Evolutionary conservation across 164 flowering plant genomes (phyloP).

Genomic region (Taxillus chinensis): DNA sequence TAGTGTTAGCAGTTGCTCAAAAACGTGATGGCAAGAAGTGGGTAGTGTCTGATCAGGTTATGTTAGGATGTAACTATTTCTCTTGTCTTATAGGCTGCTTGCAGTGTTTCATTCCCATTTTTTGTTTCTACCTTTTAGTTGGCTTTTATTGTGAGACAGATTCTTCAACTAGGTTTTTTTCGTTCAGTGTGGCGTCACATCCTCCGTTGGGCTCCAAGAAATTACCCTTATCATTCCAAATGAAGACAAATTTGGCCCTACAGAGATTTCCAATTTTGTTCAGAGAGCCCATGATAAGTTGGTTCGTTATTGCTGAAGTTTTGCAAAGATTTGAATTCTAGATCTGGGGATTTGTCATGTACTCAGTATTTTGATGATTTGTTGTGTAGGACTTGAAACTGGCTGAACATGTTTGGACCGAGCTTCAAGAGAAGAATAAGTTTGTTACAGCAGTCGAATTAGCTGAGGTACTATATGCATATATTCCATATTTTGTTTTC

Average conservation of each 20-base stretch:
- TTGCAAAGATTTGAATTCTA: not conserved
- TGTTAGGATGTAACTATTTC: slow-evolving; percentile 24
- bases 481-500: not conserved
- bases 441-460: slow-evolving; percentile 64
- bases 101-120: no score
- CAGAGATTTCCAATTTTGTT: slow-evolving; percentile 54
- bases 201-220: slow-evolving; percentile 88
- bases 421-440: slow-evolving; percentile 73
- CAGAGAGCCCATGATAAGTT: slow-evolving; percentile 53
- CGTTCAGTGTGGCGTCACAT: slow-evolving; percentile 64
- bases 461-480: slow-evolving; percentile 59
- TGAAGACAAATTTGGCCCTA: slow-evolving; percentile 52
- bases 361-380: slow-evolving; percentile 4
- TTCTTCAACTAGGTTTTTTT: not conserved
- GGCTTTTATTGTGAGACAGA: no score
- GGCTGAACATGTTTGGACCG: slow-evolving; percentile 88
- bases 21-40: slow-evolving; percentile 95
- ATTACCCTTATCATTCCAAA: slow-evolving; percentile 82
- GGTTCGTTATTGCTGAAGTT: slow-evolving; percentile 31
- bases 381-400: slow-evolving; percentile 56
- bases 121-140: no score
- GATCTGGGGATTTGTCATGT: not conserved
- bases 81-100: slow-evolving; percentile 9
- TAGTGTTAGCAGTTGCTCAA: slow-evolving; percentile 80
- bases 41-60: slow-evolving; percentile 95